phyloP scores from a whole-genome alignment of 2,329 filamentous ascomycete genomes.

The Venturia nashicola region DNA sequence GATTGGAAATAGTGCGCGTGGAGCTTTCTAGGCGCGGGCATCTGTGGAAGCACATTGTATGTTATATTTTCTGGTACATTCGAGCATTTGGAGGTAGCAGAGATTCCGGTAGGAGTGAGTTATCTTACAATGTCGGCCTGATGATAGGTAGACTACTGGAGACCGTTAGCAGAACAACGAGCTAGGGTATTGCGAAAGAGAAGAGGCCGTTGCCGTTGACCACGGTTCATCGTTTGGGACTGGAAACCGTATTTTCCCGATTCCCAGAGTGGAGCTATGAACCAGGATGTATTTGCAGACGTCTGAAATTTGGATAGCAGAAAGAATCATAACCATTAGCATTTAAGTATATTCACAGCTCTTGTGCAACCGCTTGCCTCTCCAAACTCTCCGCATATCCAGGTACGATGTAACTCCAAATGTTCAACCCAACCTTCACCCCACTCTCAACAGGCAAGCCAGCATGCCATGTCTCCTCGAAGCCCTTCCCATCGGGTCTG shows the following conservation, averaged over 20 bases:
- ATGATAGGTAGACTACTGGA: too few relatives aligned
- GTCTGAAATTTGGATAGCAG: not conserved
- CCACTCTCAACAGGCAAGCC: slow-evolving; percentile 44
- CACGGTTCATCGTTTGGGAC: not conserved
- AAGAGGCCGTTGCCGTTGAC: too few relatives aligned
- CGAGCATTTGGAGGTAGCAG: too few relatives aligned
- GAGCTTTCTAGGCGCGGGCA: too few relatives aligned
- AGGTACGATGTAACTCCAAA: slow-evolving; percentile 40
- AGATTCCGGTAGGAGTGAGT: too few relatives aligned
- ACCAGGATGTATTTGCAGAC: not conserved
- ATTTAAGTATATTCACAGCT: not conserved
- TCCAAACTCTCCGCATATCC: not conserved
- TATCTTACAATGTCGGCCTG: too few relatives aligned
- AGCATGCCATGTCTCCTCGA: slow-evolving; percentile 48
- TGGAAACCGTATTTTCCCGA: not conserved
- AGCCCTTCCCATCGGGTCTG: slow-evolving; percentile 40
- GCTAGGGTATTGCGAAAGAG: not conserved
- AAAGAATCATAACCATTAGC: not conserved
- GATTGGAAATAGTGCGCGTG: too few relatives aligned
- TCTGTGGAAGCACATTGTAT: too few relatives aligned
- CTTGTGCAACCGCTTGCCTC: not conserved
- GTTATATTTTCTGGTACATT: too few relatives aligned
- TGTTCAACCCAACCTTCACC: slow-evolving; percentile 49
- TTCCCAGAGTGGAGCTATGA: not conserved
- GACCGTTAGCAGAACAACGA: too few relatives aligned